phyloP scores from a whole-genome alignment of 2,329 filamentous ascomycete genomes.

The Phaeophleospora eucalypticola region DNA sequence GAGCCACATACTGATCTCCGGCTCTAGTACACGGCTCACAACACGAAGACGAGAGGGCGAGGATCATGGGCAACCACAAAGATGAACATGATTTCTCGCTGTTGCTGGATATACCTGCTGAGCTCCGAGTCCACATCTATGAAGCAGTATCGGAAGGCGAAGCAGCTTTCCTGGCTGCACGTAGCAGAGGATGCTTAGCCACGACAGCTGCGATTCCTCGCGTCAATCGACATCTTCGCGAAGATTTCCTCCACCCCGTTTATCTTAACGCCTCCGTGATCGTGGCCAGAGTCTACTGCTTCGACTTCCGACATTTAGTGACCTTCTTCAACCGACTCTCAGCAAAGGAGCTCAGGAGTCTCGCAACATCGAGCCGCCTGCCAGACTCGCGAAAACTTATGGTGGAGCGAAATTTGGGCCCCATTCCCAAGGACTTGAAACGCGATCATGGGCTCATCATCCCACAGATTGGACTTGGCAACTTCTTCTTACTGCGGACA shows the following conservation, averaged over 20 bases:
- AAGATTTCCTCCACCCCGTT: neutral
- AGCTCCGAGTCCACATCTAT: neutral
- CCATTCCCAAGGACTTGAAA: neutral
- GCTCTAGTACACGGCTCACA: neutral
- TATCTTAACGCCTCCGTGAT: neutral
- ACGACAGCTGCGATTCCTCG: neutral
- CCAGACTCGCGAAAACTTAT: neutral
- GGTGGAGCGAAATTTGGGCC: neutral
- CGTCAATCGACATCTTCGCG: neutral
- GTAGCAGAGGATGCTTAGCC: neutral
- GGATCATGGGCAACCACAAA: neutral
- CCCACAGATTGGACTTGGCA: neutral
- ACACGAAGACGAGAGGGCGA: neutral
- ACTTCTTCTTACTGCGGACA: neutral
- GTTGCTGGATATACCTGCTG: neutral
- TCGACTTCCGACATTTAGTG: neutral
- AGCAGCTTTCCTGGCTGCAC: neutral
- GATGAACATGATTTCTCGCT: neutral
- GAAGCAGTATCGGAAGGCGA: neutral
- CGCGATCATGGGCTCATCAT: neutral
- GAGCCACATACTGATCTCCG: no score
- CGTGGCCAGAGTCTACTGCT: neutral
- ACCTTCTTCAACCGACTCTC: neutral
- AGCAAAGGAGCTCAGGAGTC: neutral
- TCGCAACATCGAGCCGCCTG: neutral